Evolutionary conservation across 2,329 filamentous ascomycete species (phyloP), one percentile per base, ranked within the genome.

Genomic region (Aspergillus hortae): DNA sequence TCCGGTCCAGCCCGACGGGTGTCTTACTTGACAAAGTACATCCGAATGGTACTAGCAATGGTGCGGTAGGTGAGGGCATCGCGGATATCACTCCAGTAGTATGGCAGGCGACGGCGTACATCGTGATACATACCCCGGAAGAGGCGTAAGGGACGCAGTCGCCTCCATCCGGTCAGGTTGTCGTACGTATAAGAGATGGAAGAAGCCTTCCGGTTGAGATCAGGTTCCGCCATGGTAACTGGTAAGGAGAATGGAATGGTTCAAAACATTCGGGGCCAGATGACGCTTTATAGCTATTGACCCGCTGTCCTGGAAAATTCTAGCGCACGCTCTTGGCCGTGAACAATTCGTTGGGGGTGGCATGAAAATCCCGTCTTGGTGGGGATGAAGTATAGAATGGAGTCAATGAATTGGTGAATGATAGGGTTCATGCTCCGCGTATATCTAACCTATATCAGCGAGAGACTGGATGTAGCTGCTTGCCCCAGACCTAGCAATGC

Each of bases 1-100:
- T 19, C 19, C 19, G 19, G 19, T 19, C 3, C 14, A n/a, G 32
- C 19, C 10, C 14, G 11, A 19, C 19, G 2, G 25, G 14, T n/a
- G 19, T 48, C 55, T n/a, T 54, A 35, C 62, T 64, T 70, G 59
- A 82, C 78, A 65, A 83, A 83, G 65, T 82, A 83, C 69, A 83
- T 84, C 2, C 79, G 77, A 10, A 84, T 67, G 0, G 77, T 81
- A 52, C 76, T 80, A 5, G 80, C 78, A 38, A 83, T 67, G 3
- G 76, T 79, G 14, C 80, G 70, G 58, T 83, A 84, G 4, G 76
- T 80, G 56, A 76, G 75, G 4, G 78, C 80, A 65, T 84, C 80
- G 2, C 60, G 69, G 41, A 82, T 77, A 57, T 84, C 81, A 58
- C 75, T 79, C 73, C 74, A 75, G 63, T 83, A 83, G 61, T 77